Base-by-base conservation (phyloP, 495 filamentous ascomycete species). In the Talaromyces liani region DNA sequence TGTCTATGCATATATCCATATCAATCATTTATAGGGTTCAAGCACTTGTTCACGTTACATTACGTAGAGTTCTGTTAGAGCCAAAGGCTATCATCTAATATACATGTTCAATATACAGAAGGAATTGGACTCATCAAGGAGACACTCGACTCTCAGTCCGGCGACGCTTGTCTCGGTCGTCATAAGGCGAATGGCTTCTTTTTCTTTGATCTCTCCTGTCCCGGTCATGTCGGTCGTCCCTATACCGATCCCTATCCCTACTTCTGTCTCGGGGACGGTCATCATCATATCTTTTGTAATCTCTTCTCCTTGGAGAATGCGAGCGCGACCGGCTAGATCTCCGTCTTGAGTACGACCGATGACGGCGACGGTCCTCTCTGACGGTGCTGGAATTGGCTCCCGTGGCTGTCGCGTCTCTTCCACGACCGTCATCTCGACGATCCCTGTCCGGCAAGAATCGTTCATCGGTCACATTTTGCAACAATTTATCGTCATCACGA, bases 141-240 rank as follows among this genome's bases (percentile, higher is more conserved):
- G 27, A 63, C 7, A 31, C 14, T 39, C 41, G 18, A 65, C 67
- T 72, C 24, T 87, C 84, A 68, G 88, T 78, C 65, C 81, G 85
- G 58, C 87, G 82, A 65, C 89, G 83, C 71, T 91, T 91, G 62
- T 91, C 88, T 36, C 83, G 80, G 68, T 87, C 83, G 25, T 76
- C 71, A 65, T 87, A 84, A 7, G 81, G 81, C 24, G 88, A 90
- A 9, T 81, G 83, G 60, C 85, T 88, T 56, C 88, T 79, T 71
- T 90, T 91, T 64, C 85, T 75, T 56, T 83, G 76, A 0, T 58
- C 62, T 31, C 53, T 64, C 61, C 74, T 73, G 63, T 77, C 66
- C 29, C 63, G 39, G 20, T 71, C 69, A 22, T 65, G 63, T 27
- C 64, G 63, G 62, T 84, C 78, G 65, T 85, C 79, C 59, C 80